Evolutionary conservation across 2,329 filamentous ascomycete species (phyloP).

Genomic region (Xylaria sp.): DNA sequence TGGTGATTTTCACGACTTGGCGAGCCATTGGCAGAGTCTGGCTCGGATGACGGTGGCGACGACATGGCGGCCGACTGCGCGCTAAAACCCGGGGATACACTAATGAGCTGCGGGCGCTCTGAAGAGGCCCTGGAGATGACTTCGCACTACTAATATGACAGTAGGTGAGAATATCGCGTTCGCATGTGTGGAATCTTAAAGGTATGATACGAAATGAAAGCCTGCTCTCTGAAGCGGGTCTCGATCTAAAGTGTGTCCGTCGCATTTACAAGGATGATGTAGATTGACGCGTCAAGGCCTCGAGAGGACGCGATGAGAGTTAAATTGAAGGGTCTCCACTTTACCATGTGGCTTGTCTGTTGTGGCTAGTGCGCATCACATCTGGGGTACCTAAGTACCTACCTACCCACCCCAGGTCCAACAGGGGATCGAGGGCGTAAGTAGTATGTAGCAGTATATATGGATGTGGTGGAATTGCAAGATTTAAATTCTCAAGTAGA

Average conservation of each 20-base stretch:
- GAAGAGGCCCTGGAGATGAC: neutral
- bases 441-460: too few species aligned
- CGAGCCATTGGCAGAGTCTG: slow-evolving; percentile 26
- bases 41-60: slow-evolving; percentile 22
- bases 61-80: slow-evolving; percentile 27
- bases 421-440: too few species aligned
- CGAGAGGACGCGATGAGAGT: slow-evolving; percentile 2
- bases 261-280: neutral
- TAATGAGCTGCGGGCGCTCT: neutral
- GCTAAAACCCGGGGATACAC: neutral
- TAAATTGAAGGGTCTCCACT: slow-evolving; percentile 1
- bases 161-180: neutral
- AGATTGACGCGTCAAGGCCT: neutral
- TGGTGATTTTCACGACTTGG: slow-evolving; percentile 21
- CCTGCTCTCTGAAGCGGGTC: neutral
- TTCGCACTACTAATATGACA: neutral
- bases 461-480: too few species aligned
- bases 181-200: neutral
- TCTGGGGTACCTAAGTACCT: too few species aligned
- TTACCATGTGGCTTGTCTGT: too few species aligned
- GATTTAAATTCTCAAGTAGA: too few species aligned
- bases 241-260: neutral
- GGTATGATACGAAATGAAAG: neutral
- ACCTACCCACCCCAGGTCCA: too few species aligned
- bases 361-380: too few species aligned